phyloP scores from a whole-genome alignment of 1,284 basidiomycete genomes.

The Xanthoconium separans region DNA sequence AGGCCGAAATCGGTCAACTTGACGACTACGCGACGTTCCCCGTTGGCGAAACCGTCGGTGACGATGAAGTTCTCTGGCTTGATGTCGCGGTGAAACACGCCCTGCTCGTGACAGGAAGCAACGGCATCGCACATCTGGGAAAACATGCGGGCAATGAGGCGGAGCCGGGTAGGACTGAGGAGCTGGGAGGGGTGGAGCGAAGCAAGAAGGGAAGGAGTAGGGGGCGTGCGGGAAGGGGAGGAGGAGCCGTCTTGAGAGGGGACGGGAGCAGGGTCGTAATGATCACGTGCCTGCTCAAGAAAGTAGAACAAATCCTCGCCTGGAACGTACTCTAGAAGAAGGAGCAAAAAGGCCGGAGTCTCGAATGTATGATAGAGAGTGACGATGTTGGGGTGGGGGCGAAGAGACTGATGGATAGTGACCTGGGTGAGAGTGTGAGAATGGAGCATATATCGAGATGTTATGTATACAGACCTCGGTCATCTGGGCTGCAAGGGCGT shows the following conservation, averaged over 20 bases:
- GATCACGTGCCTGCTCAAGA: constrained; percentile 89
- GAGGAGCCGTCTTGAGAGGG: constrained; percentile 45
- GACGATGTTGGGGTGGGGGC: constrained; percentile 91
- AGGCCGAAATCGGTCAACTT: constrained; percentile 98
- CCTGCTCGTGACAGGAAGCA: constrained; percentile 90
- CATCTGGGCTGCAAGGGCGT: constrained; percentile 83
- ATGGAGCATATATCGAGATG: constrained; percentile 9
- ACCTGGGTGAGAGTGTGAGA: constrained; percentile 49
- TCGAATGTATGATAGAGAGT: constrained; percentile 90
- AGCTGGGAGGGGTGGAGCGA: constrained; percentile 81
- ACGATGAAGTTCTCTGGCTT: constrained; percentile 98
- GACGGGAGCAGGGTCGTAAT: constrained; percentile 62
- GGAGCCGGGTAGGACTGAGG: constrained; percentile 83
- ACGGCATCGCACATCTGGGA: constrained; percentile 97
- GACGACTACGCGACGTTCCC: constrained; percentile 77
- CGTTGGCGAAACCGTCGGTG: constrained; percentile 69
- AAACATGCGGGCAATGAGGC: constrained; percentile 96
- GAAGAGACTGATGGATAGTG: constrained; percentile 92
- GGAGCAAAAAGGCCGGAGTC: constrained; percentile 76
- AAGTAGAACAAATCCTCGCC: constrained; percentile 98
- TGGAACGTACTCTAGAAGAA: constrained; percentile 90
- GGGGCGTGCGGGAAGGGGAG: constrained; percentile 67
- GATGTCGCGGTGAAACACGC: constrained; percentile 95
- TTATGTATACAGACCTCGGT: constrained; percentile 63
- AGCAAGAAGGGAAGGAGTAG: constrained; percentile 92